Evolutionary conservation across 2,329 filamentous ascomycete species (phyloP), one percentile per base, ranked within the genome.

Genomic region (Hyphodiscus sp.): DNA sequence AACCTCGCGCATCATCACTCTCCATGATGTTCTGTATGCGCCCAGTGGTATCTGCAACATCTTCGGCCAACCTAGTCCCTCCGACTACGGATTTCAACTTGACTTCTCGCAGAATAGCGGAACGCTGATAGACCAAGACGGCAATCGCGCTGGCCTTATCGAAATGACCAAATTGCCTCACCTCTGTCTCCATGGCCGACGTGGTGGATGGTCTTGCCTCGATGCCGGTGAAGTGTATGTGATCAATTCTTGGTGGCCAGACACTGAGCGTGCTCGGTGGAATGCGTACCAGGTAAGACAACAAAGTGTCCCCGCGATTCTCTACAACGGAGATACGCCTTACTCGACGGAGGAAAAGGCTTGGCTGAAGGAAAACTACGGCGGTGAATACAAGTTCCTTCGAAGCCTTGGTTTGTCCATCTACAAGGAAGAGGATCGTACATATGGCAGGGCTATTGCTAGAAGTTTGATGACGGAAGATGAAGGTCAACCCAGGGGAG

Each of bases 51-150:
- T 33, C 15, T 51, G 49, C 41, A 51, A 51, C 30, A 20, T 51
- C 26, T 45, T 51, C 41, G 49, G 41, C 38, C 41, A 96, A 96
- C 19, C 23, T 29, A 46, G 45, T 46, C 69, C 86, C 96, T 56
- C 84, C 96, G 56, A 87, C 96, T 65, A 96, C 92, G 71, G 92
- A 96, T 73, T 94, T 90, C 46, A 96, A 96, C 67, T 82, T 96
- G 57, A 81, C 80, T 60, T 78, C 84, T 26, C 79, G 84, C 64
- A 38, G n/a, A 29, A 38, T 30, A 6, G 20, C 20, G 49, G 49
- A 45, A 38, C 42, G 26, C 13, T 51, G 26, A 51, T 8, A 30
- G 41, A 51, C 42, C 11, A 30, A 45, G 42, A 45, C 18, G 49
- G 49, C 49, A 33, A 20, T 29, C 42, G 20, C 26, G 49, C 42